Conservation (phyloP, 805 yeast genomes). For the Spencermartinsiella europaea region DNA sequence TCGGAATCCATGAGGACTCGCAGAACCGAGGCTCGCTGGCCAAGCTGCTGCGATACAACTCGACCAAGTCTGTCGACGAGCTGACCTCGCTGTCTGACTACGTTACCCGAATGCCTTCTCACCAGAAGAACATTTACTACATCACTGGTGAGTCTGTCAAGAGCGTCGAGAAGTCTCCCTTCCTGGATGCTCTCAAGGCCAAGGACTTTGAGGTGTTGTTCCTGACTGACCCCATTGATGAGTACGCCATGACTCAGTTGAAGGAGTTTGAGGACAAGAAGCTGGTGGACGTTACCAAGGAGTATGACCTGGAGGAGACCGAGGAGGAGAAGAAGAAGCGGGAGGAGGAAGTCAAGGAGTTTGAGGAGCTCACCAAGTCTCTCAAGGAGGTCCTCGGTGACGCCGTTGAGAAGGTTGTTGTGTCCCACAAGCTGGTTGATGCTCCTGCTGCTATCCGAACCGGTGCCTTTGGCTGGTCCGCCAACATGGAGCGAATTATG, state of each 20-base stretch:
- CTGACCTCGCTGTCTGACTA: conserved; percentile 91
- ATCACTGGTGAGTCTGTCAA: conserved; percentile 98
- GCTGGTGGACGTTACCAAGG: conserved; percentile 98
- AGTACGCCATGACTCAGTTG: conserved; percentile 98
- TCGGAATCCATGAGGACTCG: conserved; percentile 98
- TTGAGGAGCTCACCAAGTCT: conserved; percentile 89
- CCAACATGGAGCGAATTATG: conserved; percentile 99
- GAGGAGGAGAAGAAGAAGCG: conserved; percentile 95
- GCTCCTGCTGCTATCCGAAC: conserved; percentile 99
- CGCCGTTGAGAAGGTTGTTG: conserved; percentile 98
- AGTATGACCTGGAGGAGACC: conserved; percentile 91
- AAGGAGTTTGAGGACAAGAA: conserved; percentile 99
- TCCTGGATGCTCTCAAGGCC: conserved; percentile 97
- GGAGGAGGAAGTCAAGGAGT: conserved; percentile 89
- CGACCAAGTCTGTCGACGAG: conserved; percentile 94
- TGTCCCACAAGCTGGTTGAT: conserved; percentile 93
- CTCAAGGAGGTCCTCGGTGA: conserved; percentile 97
- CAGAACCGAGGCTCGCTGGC: conserved; percentile 96
- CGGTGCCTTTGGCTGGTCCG: conserved; percentile 99
- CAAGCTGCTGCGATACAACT: conserved; percentile 93
- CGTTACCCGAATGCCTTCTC: conserved; percentile 99
- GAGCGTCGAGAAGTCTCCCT: conserved; percentile 98
- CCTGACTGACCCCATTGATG: conserved; percentile 99
- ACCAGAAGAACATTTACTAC: conserved; percentile 98
- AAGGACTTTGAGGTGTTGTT: conserved; percentile 97